Conservation (phyloP, 176 grass and related monocot species). For the Zoysia pacifica region DNA sequence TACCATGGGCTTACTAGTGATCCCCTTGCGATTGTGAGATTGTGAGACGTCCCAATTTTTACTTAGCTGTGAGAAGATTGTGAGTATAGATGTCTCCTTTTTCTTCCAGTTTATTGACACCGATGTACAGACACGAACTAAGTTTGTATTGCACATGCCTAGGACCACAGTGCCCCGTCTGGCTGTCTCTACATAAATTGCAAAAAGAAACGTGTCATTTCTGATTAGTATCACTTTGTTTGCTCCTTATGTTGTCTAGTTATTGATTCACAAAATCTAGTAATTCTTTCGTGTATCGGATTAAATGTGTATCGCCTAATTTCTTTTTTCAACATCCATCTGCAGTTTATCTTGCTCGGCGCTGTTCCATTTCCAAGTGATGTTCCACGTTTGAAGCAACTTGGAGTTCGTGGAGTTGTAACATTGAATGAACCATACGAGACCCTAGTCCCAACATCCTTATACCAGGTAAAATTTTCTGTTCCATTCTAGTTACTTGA, state of each 20-base stretch:
- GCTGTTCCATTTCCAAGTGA: conserved; percentile 97
- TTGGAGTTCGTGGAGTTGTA: conserved; percentile 84
- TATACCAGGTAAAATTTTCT: conserved; percentile 68
- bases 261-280: conserved; percentile 20
- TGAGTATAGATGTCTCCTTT: neutral
- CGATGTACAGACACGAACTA: neutral
- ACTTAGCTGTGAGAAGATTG: neutral
- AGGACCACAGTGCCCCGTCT: conserved; percentile 1
- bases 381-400: conserved; percentile 69
- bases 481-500: conserved; percentile 4
- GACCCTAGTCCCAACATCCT: conserved; percentile 76
- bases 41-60: neutral
- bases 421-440: conserved; percentile 94
- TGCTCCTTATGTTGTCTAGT: conserved; percentile 22
- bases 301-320: conserved; percentile 7
- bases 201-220: neutral
- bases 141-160: neutral
- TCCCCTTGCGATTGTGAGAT: neutral
- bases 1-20: neutral
- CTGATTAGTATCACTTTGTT: neutral
- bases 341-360: conserved; percentile 76
- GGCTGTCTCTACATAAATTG: neutral
- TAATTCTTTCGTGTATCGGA: conserved; percentile 1
- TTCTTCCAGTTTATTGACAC: neutral
- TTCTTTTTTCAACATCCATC: neutral